phyloP scores from a whole-genome alignment of 805 yeast species.

The Yamadazyma akitaensis region DNA sequence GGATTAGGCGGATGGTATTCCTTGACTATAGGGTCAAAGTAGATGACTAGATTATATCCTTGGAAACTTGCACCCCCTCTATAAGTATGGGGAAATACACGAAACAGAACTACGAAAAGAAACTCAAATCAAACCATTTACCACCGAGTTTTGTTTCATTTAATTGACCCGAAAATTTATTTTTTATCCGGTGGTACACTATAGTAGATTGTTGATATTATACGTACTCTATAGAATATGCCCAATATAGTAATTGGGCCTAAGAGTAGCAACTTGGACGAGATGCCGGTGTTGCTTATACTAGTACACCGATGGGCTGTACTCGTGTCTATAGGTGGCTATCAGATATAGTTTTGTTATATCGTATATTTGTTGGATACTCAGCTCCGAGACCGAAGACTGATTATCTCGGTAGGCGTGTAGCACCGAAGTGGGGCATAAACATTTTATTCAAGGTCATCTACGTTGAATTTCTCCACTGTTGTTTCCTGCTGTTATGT shows the following conservation, averaged over 20 bases:
- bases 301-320: no score
- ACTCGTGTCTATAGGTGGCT: no score
- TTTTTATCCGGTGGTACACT: conserved; percentile 1
- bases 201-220: background rate
- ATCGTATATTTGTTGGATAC: no score
- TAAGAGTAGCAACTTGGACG: background rate
- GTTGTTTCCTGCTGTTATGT: background rate
- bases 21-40: background rate
- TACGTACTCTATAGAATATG: background rate
- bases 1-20: background rate
- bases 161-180: conserved; percentile 10
- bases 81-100: no score
- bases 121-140: background rate
- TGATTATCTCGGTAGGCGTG: no score
- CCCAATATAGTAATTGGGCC: background rate
- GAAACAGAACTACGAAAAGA: background rate
- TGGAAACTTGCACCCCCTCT: background rate
- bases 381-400: no score
- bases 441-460: no score
- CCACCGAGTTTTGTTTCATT: conserved; percentile 1
- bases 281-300: no score
- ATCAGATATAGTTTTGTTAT: no score
- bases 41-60: background rate
- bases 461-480: background rate
- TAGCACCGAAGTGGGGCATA: no score